These are phyloP conservation scores for Vanrija sp. DNA, from an alignment of 1,284 basidiomycete genomes.

Conservation along the genomic window DNA sequence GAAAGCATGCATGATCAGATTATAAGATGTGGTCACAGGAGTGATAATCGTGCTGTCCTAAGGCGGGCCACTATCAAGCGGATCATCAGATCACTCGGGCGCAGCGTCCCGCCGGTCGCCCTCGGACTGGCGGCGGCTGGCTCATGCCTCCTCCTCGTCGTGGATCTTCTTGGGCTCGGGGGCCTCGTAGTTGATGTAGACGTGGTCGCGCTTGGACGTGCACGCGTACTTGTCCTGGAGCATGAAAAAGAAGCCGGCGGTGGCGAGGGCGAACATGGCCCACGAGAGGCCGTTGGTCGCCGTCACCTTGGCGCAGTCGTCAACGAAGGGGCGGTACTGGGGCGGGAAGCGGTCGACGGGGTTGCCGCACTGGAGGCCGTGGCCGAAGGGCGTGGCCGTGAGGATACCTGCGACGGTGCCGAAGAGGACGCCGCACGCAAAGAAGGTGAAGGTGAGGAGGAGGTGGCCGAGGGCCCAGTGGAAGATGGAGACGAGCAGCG, in stretches of 20 bases:
- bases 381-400: slow-evolving; percentile 38
- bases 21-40: too few species aligned
- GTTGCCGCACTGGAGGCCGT: slow-evolving; percentile 38
- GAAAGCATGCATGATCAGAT: too few species aligned
- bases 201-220: slow-evolving; percentile 17
- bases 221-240: slow-evolving; percentile 31
- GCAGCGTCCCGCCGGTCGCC: too few species aligned
- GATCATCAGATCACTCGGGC: too few species aligned
- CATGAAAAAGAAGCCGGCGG: slow-evolving; percentile 34
- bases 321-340: slow-evolving; percentile 24
- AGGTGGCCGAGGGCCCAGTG: slow-evolving; percentile 28
- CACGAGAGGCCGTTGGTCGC: slow-evolving; percentile 38
- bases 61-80: too few species aligned
- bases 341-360: slow-evolving; percentile 24
- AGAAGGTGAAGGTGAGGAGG: slow-evolving; percentile 22
- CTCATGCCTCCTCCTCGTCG: not conserved
- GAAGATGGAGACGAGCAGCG: slow-evolving; percentile 31
- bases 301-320: slow-evolving; percentile 30
- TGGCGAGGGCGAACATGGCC: slow-evolving; percentile 38
- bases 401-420: slow-evolving; percentile 39
- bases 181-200: slow-evolving; percentile 25
- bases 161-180: slow-evolving; percentile 1
- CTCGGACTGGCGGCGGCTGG: too few species aligned
- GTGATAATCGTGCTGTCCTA: too few species aligned
- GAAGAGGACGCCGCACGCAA: slow-evolving; percentile 24